Evolutionary conservation across 1,139 yeast species (phyloP).

Genomic region (Hansenula lynferdii): DNA sequence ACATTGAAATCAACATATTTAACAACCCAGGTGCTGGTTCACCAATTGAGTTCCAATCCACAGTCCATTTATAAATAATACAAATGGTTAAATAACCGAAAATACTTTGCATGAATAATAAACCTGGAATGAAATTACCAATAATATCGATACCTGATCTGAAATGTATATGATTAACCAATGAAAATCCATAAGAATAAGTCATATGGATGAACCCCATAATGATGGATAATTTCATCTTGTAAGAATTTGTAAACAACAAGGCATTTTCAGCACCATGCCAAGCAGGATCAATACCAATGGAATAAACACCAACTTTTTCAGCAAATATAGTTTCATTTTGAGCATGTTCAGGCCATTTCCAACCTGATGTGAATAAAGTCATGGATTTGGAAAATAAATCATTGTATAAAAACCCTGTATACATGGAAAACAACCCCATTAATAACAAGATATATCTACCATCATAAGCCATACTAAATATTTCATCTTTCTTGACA

Average conservation of each 20-base stretch:
- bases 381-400: slow-evolving; percentile 88
- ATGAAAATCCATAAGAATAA: slow-evolving; percentile 79
- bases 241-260: slow-evolving; percentile 87
- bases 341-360: slow-evolving; percentile 68
- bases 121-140: slow-evolving; percentile 93
- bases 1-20: slow-evolving; percentile 95
- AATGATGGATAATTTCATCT: slow-evolving; percentile 91
- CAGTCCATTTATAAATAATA: slow-evolving; percentile 90
- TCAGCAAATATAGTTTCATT: slow-evolving; percentile 63
- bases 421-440: slow-evolving; percentile 92
- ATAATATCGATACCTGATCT: slow-evolving; percentile 75
- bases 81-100: slow-evolving; percentile 86
- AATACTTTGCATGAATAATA: slow-evolving; percentile 91
- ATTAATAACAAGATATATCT: slow-evolving; percentile 83
- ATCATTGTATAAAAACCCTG: slow-evolving; percentile 93
- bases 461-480: slow-evolving; percentile 94
- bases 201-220: slow-evolving; percentile 97
- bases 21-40: slow-evolving; percentile 88
- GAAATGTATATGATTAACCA: slow-evolving; percentile 75
- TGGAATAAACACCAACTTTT: slow-evolving; percentile 63
- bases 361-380: slow-evolving; percentile 83
- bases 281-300: slow-evolving; percentile 96
- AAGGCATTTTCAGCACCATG: slow-evolving; percentile 94
- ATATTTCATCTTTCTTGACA: slow-evolving; percentile 83
- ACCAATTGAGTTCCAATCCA: slow-evolving; percentile 78